A percentile compares a stretch with the other conserved stretches of the same genome.
Conservation (phyloP, 2,329 filamentous ascomycete species). For the Graphiopsis chlorocephala region DNA sequence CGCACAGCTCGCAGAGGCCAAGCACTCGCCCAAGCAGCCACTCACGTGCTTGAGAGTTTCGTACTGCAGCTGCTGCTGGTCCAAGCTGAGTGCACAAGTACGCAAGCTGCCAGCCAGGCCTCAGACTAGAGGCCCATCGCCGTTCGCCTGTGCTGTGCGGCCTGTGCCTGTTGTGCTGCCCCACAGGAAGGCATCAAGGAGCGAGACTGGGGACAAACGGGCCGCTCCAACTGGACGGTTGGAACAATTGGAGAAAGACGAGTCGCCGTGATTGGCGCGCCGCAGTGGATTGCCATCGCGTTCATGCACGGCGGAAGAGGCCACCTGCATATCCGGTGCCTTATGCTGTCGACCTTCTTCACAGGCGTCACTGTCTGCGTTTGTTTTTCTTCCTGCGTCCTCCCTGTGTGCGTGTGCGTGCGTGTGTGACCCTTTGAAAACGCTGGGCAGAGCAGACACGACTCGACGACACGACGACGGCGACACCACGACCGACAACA, state of each 20-base stretch:
- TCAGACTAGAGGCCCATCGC: constrained; percentile 1
- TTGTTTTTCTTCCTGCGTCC: constrained; percentile 7
- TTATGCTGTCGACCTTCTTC: not conserved
- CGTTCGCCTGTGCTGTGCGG: not conserved
- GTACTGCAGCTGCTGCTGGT: not conserved
- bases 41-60: not conserved
- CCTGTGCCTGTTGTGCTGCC: not conserved
- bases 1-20: not conserved
- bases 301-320: not conserved
- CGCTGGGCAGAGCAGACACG: not conserved
- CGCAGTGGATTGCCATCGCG: not conserved
- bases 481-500: not conserved
- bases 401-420: not conserved
- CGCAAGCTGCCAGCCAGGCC: constrained; percentile 5
- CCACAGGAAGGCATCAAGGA: not conserved
- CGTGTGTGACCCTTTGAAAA: not conserved
- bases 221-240: constrained; percentile 9
- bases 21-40: not conserved
- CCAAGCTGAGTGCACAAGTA: not conserved
- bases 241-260: constrained; percentile 2
- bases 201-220: not conserved
- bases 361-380: not conserved
- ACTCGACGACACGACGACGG: not conserved
- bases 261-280: not conserved
- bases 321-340: constrained; percentile 1